These are phyloP conservation scores for Candida anglica DNA, from an alignment of 805 yeast species.

Conservation along the genomic window DNA sequence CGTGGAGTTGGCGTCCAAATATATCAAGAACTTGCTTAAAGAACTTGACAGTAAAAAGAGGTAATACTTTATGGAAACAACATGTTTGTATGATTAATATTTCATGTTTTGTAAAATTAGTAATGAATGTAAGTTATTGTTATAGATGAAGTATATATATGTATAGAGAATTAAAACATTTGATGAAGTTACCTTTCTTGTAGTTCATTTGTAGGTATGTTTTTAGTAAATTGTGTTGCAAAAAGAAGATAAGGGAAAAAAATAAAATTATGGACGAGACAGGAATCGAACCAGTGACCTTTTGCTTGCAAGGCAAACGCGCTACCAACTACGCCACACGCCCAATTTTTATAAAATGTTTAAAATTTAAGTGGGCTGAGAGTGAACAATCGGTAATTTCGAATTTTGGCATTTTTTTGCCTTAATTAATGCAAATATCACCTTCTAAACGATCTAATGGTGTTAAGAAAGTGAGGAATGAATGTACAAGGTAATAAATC, in stretches of 20 bases:
- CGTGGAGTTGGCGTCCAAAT: conserved; percentile 80
- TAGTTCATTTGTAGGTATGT: no score
- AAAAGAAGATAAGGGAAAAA: background rate
- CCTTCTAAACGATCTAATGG: no score
- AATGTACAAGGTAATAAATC: no score
- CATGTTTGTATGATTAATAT: no score
- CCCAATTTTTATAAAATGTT: conserved; percentile 32
- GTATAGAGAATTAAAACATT: no score
- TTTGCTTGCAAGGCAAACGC: conserved; percentile 76
- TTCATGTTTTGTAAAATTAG: background rate
- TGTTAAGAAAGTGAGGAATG: no score
- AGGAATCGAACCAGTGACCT: conserved; percentile 80
- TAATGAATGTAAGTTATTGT: background rate
- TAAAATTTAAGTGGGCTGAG: no score
- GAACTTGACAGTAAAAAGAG: conserved; percentile 19
- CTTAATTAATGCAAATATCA: no score
- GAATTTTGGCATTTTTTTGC: no score
- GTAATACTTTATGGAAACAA: background rate
- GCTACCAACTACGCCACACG: conserved; percentile 84
- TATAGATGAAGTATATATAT: background rate
- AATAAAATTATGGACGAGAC: conserved; percentile 55
- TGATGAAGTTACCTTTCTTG: no score
- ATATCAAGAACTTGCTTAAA: conserved; percentile 43
- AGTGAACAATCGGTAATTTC: no score
- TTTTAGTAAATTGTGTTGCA: background rate